A percentile compares a stretch with the other conserved stretches of the same genome.
Evolutionary conservation across 345 rosid species (phyloP).

Genomic region (Eutrema japonicum): DNA sequence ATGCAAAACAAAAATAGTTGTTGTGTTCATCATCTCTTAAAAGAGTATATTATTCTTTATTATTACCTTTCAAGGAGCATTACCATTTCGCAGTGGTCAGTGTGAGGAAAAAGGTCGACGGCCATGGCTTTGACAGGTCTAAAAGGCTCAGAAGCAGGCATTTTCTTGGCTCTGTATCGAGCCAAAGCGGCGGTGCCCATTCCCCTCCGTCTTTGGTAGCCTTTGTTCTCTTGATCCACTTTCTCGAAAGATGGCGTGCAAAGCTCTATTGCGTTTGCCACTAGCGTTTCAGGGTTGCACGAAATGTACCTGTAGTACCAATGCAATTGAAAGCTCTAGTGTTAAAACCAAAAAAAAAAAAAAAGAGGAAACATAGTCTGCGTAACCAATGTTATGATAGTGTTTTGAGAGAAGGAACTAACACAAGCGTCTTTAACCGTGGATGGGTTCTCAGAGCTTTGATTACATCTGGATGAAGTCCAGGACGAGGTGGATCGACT

Average conservation of each 20-base stretch:
- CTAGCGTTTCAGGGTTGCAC: slow-evolving; percentile 92
- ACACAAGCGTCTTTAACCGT: slow-evolving; percentile 77
- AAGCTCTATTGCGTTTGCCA: slow-evolving; percentile 91
- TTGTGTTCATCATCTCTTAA: slow-evolving; percentile 10
- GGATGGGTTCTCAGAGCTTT: slow-evolving; percentile 82
- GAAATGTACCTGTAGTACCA: slow-evolving; percentile 71
- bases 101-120: slow-evolving; percentile 95
- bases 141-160: slow-evolving; percentile 91
- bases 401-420: slow-evolving; percentile 47
- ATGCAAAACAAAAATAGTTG: slow-evolving; percentile 21
- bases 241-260: slow-evolving; percentile 80
- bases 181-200: slow-evolving; percentile 86
- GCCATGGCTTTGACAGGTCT: slow-evolving; percentile 94
- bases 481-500: slow-evolving; percentile 95
- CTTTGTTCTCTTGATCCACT: slow-evolving; percentile 68
- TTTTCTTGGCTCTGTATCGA: slow-evolving; percentile 77
- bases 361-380: not conserved
- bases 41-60: not conserved
- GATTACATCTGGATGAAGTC: slow-evolving; percentile 86
- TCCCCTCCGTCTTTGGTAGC: slow-evolving; percentile 66
- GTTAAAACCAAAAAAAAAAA: not conserved
- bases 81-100: slow-evolving; percentile 93
- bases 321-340: not conserved
- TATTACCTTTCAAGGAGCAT: slow-evolving; percentile 85
- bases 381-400: not conserved